Base-by-base conservation (phyloP, 768 basidiomycete species). In the Russula ochroleuca region DNA sequence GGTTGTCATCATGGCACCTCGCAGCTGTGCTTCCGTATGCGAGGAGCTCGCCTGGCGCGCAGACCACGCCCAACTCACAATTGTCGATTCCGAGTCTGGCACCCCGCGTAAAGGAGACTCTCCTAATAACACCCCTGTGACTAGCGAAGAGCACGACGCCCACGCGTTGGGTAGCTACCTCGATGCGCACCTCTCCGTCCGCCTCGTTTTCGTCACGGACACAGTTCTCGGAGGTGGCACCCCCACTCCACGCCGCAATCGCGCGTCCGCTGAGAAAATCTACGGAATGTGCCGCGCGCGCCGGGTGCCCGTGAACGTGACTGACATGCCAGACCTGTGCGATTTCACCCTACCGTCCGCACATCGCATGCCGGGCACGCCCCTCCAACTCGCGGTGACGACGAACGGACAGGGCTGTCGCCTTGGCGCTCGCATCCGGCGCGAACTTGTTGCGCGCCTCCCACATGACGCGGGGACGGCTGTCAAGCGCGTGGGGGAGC, bases 321-420 rank as follows among this genome's bases (percentile, higher is more conserved):
- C 94, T 1, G 96, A 98, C 73, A 83, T 88, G 70, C 90, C 92
- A 1, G 79, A 84, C 15, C 79, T 95, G 45, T 95, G 92, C 73
- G 94, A 97, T 72, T 98, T 92, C 71, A 86, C 90, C 0, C 94
- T 96, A 75, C 81, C 89, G 0, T 83, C 94, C 1, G 84, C 88
- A 0, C 92, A 98, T 68, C 88, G 95, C 3, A 94, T 97, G 70
- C 72, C 79, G 9, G 82, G 85, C 70, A 82, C 83, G 1, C 71
- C 85, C 3, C 74, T 92, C 0, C 90, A 90, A 70, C 75, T 99
- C 23, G 91, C 88, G 0, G 82, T 98, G 2, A 91, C 94, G 3
- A 95, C 95, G 0, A 98, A 97, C 68, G 93, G 93, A 0, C 84
- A 88, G 66, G 96, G 94, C 2, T 98, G 96, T 70, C 78, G 96